Percentiles rank a stretch among this genome's conserved stretches.
Conservation (phyloP, 768 basidiomycete species). For the Suillus tomentosus region DNA sequence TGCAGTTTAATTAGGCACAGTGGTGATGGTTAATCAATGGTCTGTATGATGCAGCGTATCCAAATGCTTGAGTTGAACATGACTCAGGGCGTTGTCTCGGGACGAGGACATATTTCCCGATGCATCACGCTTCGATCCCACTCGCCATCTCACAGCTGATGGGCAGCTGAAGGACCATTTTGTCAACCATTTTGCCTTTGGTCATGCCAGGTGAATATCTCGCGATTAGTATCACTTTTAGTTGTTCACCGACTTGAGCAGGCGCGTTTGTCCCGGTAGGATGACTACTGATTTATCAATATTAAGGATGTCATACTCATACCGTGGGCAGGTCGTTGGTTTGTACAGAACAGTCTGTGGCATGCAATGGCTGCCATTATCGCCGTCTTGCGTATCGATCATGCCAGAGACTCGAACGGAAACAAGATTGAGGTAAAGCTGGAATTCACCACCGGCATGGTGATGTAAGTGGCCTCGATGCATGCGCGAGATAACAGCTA, state of each 20-base stretch:
- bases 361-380: neutral
- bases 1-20: conserved; percentile 17
- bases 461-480: neutral
- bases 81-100: neutral
- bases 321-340: neutral
- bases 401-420: conserved; percentile 8
- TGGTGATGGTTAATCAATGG: conserved; percentile 27
- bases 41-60: neutral
- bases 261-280: conserved; percentile 1
- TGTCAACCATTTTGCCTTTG: conserved; percentile 2
- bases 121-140: conserved; percentile 12
- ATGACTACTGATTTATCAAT: neutral
- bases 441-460: conserved; percentile 1
- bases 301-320: neutral
- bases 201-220: neutral
- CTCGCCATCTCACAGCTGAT: conserved; percentile 4
- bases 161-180: conserved; percentile 5
- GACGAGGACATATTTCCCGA: conserved; percentile 2
- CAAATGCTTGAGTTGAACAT: neutral
- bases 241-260: neutral
- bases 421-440: conserved; percentile 2
- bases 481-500: neutral
- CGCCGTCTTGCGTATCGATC: neutral
- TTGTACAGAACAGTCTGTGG: conserved; percentile 8
- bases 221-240: too few species aligned